Conservation (phyloP, 2,329 filamentous ascomycete species). For the Diaporthe helianthi region DNA sequence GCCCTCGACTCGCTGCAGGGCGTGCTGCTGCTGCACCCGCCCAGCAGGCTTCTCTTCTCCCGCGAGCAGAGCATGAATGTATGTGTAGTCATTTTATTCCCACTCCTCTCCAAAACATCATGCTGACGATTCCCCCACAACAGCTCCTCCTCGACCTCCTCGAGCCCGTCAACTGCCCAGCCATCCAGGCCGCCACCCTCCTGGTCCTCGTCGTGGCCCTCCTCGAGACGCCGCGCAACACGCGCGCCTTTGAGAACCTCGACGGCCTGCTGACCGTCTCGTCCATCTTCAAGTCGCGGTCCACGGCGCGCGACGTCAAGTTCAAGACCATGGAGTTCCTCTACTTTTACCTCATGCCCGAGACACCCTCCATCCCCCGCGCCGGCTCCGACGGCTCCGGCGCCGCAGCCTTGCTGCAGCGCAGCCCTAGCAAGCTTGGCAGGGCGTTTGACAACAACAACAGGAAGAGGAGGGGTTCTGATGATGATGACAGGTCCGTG, state of each 20-base stretch:
- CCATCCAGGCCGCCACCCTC: slow-evolving; percentile 88
- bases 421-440: slow-evolving; percentile 72
- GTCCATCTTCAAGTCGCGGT: slow-evolving; percentile 88
- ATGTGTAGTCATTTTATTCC: slow-evolving; percentile 39
- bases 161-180: slow-evolving; percentile 88
- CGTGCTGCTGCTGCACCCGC: slow-evolving; percentile 84
- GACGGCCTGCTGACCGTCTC: slow-evolving; percentile 93
- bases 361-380: slow-evolving; percentile 67
- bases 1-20: slow-evolving; percentile 91
- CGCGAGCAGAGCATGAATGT: slow-evolving; percentile 95
- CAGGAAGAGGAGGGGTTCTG: slow-evolving; percentile 42
- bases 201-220: slow-evolving; percentile 90
- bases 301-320: slow-evolving; percentile 87
- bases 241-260: slow-evolving; percentile 87
- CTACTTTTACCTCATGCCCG: slow-evolving; percentile 98
- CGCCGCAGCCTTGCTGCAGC: slow-evolving; percentile 57
- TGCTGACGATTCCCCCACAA: background rate
- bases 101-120: background rate
- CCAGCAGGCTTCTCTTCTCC: slow-evolving; percentile 85
- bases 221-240: slow-evolving; percentile 85
- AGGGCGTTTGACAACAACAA: slow-evolving; percentile 48
- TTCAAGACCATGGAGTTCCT: slow-evolving; percentile 96
- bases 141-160: slow-evolving; percentile 89
- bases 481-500: slow-evolving; percentile 38
- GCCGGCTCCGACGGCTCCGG: slow-evolving; percentile 49